Conservation (phyloP, 2,329 filamentous ascomycete genomes). For the Cephalotrichum gorgonifer region DNA sequence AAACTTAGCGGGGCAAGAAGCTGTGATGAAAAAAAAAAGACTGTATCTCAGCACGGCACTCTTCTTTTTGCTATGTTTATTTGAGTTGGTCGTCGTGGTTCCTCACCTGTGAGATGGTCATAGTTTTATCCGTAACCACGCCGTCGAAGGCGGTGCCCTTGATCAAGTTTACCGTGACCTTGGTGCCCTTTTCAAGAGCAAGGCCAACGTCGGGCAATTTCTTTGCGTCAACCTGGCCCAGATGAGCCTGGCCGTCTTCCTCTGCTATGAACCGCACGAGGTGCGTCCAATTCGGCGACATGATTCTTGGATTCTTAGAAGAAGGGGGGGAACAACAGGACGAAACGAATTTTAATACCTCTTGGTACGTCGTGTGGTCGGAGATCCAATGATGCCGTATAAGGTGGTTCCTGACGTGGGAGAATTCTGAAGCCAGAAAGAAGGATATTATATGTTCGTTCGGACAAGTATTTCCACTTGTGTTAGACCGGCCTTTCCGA, state of each 20-base stretch:
- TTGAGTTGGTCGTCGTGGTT: too few species aligned
- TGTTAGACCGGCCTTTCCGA: too few species aligned
- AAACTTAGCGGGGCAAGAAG: constrained; percentile 55
- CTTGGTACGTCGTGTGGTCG: too few species aligned
- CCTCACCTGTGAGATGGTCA: constrained; percentile 16
- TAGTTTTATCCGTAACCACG: constrained; percentile 18
- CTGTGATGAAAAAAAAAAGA: too few species aligned
- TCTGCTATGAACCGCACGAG: constrained; percentile 28
- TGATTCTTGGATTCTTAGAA: background rate
- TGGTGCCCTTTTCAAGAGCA: constrained; percentile 18
- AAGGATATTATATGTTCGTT: too few species aligned
- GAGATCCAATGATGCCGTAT: too few species aligned
- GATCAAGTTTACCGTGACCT: constrained; percentile 20
- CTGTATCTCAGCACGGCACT: background rate
- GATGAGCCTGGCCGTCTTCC: constrained; percentile 26
- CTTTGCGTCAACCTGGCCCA: constrained; percentile 23
- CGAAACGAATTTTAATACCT: too few species aligned
- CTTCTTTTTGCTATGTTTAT: background rate
- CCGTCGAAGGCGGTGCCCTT: constrained; percentile 23
- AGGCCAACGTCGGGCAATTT: constrained; percentile 23
- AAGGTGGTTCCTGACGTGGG: too few species aligned
- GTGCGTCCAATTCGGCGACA: constrained; percentile 22
- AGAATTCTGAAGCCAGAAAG: too few species aligned
- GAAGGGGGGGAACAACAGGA: too few species aligned
- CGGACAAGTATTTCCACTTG: too few species aligned